Percentiles rank a stretch among this genome's conserved stretches.
These are phyloP conservation scores for Orbilia ellipsospora DNA, from an alignment of 2,329 filamentous ascomycete genomes.

Conservation along the genomic window DNA sequence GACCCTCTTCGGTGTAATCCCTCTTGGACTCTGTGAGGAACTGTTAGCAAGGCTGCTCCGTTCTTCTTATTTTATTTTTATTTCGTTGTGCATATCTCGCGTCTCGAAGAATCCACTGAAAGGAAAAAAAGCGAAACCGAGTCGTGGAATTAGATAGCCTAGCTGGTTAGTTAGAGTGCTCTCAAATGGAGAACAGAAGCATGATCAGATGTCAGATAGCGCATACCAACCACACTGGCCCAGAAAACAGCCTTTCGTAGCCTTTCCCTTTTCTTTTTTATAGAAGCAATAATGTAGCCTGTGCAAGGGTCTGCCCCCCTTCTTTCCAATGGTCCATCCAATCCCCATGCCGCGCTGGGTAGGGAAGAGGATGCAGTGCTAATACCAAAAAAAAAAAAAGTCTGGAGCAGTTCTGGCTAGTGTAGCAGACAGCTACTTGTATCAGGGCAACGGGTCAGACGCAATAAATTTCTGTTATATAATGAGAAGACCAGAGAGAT, in stretches of 20 bases:
- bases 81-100: slow-evolving; percentile 1
- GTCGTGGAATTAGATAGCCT: too few species aligned
- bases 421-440: slow-evolving; percentile 34
- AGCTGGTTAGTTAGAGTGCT: not conserved
- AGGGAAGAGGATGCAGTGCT: not conserved
- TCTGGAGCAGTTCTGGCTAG: not conserved
- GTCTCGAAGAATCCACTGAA: slow-evolving; percentile 10
- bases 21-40: not conserved
- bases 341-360: slow-evolving; percentile 2
- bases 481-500: slow-evolving; percentile 43
- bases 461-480: slow-evolving; percentile 50
- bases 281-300: slow-evolving; percentile 1
- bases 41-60: not conserved
- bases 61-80: not conserved
- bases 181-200: not conserved
- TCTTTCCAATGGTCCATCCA: slow-evolving; percentile 11
- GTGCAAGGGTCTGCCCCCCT: slow-evolving; percentile 10
- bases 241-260: slow-evolving; percentile 1
- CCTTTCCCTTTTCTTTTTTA: slow-evolving; percentile 14
- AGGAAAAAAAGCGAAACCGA: not conserved
- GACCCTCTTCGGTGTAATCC: not conserved
- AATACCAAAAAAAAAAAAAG: not conserved
- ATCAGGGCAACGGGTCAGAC: slow-evolving; percentile 45
- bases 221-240: not conserved
- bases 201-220: slow-evolving; percentile 18